A percentile compares a stretch with the other conserved stretches of the same genome.
Evolutionary conservation across 148 eudicot species (phyloP).

Genomic region (Chenopodium berlandieri): DNA sequence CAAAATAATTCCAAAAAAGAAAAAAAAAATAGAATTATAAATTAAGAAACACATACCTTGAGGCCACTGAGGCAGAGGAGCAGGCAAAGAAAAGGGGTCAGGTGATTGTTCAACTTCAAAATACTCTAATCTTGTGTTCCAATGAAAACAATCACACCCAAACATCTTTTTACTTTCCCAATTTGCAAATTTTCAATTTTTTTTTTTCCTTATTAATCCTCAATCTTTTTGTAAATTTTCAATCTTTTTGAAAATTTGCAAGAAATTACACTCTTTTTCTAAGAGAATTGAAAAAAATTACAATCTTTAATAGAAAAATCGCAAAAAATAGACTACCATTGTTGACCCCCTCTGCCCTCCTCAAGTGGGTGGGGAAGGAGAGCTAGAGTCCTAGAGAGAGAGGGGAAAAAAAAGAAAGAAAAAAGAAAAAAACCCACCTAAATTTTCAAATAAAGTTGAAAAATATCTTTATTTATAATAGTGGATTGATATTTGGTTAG

Average conservation of each 20-base stretch:
- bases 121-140: conserved; percentile 33
- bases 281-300: neutral
- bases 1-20: neutral
- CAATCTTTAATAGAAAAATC: neutral
- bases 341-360: neutral
- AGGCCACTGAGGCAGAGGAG: conserved; percentile 70
- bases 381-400: neutral
- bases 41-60: conserved; percentile 39
- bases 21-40: conserved; percentile 2
- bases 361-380: conserved; percentile 10
- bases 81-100: conserved; percentile 55
- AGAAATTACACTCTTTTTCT: neutral
- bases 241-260: conserved; percentile 8
- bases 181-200: neutral
- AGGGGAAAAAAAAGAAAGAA: neutral
- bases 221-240: neutral
- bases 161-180: conserved; percentile 25
- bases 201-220: too few species aligned
- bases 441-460: neutral
- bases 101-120: conserved; percentile 20
- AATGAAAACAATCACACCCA: conserved; percentile 45
- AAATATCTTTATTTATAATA: neutral
- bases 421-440: neutral
- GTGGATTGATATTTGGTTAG: neutral
- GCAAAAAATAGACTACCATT: conserved; percentile 12